Conservation (phyloP, 176 grass and related monocot genomes). For the Aegilops longissima region DNA sequence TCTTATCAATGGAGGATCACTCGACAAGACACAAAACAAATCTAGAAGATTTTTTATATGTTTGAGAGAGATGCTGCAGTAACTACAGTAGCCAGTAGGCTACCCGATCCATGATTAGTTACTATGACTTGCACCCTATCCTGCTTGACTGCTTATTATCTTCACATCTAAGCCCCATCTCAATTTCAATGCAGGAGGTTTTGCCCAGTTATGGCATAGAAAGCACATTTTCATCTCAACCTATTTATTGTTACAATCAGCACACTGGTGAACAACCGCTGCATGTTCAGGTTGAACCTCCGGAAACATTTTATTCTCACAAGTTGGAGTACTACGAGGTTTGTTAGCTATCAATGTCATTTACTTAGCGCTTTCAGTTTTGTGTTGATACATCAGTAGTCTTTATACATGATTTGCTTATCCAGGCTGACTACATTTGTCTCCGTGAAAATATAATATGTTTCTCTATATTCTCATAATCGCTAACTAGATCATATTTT, state of each 20-base stretch:
- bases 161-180: neutral
- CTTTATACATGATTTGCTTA: neutral
- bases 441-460: neutral
- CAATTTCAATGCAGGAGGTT: conserved; percentile 18
- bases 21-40: neutral
- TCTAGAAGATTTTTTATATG: neutral
- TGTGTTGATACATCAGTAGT: neutral
- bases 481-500: conserved; percentile 19
- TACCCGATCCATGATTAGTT: neutral
- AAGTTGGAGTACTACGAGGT: conserved; percentile 72
- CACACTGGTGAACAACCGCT: conserved; percentile 53
- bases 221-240: conserved; percentile 40
- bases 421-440: neutral
- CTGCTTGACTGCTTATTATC: neutral
- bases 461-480: neutral
- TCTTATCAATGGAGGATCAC: neutral
- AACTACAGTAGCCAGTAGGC: neutral
- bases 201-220: conserved; percentile 4
- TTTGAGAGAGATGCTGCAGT: neutral
- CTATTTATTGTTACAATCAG: conserved; percentile 58
- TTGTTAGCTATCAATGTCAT: neutral
- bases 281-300: conserved; percentile 56
- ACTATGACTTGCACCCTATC: neutral
- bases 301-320: conserved; percentile 54
- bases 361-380: neutral